Conservation (phyloP, 2,329 filamentous ascomycete species). For the Nigrospora sphaerica region DNA sequence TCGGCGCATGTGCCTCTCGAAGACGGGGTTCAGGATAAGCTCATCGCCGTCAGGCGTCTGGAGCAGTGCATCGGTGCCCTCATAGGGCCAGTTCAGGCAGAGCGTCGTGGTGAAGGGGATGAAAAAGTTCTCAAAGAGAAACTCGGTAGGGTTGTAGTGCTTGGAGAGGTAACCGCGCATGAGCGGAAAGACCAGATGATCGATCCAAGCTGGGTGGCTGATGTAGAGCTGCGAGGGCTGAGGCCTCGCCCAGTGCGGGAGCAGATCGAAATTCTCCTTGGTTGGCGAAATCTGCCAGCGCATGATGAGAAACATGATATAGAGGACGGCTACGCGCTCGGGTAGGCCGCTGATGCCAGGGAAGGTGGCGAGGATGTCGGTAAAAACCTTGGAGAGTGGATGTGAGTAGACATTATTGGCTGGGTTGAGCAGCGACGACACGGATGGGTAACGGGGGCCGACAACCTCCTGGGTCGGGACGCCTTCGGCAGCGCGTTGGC, state of each 20-base stretch:
- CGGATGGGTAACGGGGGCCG: conserved; percentile 72
- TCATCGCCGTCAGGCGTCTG: conserved; percentile 52
- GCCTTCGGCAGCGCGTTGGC: conserved; percentile 59
- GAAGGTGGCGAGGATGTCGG: conserved; percentile 78
- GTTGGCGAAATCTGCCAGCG: conserved; percentile 79
- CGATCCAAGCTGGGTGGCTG: conserved; percentile 74
- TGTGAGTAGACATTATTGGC: conserved; percentile 56
- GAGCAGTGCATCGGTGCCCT: conserved; percentile 62
- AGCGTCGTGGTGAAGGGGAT: conserved; percentile 73
- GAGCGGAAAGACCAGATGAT: conserved; percentile 71
- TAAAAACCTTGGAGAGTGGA: conserved; percentile 76
- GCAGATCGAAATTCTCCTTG: conserved; percentile 67
- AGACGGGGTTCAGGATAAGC: conserved; percentile 77
- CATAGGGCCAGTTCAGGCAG: conserved; percentile 79
- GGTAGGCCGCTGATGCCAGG: conserved; percentile 72
- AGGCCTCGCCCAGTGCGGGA: conserved; percentile 69
- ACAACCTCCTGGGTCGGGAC: conserved; percentile 58
- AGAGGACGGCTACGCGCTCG: conserved; percentile 75
- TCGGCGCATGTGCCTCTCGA: conserved; percentile 70
- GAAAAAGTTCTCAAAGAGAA: conserved; percentile 75
- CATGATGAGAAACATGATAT: conserved; percentile 82
- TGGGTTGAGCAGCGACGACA: conserved; percentile 71
- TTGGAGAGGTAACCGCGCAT: conserved; percentile 53
- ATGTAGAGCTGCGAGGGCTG: conserved; percentile 56
- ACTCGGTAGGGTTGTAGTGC: conserved; percentile 31